Evolutionary conservation across 495 filamentous ascomycete genomes (phyloP).

Genomic region (Peziza echinospora): DNA sequence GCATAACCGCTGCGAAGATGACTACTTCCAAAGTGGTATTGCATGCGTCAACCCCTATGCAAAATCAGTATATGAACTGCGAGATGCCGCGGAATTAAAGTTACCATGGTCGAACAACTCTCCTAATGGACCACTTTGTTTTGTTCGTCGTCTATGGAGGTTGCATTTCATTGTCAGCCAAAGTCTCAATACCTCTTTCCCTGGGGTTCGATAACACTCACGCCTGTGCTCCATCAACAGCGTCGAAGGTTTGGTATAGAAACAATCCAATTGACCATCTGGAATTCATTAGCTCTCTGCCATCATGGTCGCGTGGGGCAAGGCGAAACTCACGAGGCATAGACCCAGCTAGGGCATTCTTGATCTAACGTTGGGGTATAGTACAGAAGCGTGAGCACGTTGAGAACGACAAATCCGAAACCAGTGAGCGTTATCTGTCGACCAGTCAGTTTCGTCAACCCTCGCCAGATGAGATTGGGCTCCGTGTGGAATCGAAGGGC

Average conservation of each 20-base stretch:
- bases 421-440: conserved; percentile 66
- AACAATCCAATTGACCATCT: conserved; percentile 70
- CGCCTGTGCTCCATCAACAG: conserved; percentile 87
- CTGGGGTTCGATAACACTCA: conserved; percentile 28
- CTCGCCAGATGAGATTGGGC: not conserved
- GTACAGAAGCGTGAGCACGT: conserved; percentile 84
- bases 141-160: conserved; percentile 58
- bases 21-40: conserved; percentile 89
- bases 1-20: conserved; percentile 75
- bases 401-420: conserved; percentile 76
- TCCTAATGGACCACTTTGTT: conserved; percentile 78
- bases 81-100: conserved; percentile 7
- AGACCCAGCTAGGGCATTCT: conserved; percentile 88
- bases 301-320: not conserved
- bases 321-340: conserved; percentile 32
- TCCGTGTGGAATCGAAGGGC: not conserved
- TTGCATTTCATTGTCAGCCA: too few relatives aligned
- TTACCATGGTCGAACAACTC: conserved; percentile 92
- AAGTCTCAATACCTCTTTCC: too few relatives aligned
- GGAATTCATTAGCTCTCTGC: too few relatives aligned
- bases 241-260: conserved; percentile 95
- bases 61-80: not conserved
- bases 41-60: conserved; percentile 66
- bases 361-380: conserved; percentile 87
- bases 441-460: not conserved